phyloP scores from a whole-genome alignment of 2,329 filamentous ascomycete species.

The Magnaporthales sp. region DNA sequence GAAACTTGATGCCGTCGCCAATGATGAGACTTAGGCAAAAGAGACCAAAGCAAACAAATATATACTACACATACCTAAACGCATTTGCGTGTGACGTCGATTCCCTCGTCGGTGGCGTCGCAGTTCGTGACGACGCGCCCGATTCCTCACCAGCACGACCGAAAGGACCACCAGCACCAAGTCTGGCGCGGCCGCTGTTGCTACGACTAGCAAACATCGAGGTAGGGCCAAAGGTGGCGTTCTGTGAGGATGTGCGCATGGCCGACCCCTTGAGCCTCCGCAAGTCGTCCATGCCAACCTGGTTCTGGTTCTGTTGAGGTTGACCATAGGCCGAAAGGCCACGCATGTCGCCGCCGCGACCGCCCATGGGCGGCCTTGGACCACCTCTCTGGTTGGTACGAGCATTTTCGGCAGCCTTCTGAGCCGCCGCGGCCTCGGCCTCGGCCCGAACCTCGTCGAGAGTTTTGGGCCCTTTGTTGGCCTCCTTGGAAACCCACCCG shows the following conservation, averaged over 20 bases:
- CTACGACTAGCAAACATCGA: conserved; percentile 85
- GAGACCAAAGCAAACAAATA: neutral
- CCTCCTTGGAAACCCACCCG: conserved; percentile 80
- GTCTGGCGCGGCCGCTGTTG: conserved; percentile 78
- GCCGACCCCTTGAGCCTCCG: conserved; percentile 65
- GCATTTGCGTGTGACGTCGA: conserved; percentile 69
- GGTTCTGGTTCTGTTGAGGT: conserved; percentile 77
- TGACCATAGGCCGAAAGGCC: conserved; percentile 68
- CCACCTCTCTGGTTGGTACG: conserved; percentile 54
- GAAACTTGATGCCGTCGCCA: too few relatives aligned
- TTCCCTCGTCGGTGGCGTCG: conserved; percentile 63
- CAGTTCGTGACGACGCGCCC: conserved; percentile 77
- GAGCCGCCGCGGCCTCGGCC: conserved; percentile 66
- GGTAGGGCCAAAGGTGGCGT: conserved; percentile 66
- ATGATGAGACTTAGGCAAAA: too few relatives aligned
- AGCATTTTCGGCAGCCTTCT: conserved; percentile 69
- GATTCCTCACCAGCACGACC: conserved; percentile 75
- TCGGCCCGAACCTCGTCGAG: conserved; percentile 82
- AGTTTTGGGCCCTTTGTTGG: conserved; percentile 93
- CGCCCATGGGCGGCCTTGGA: conserved; percentile 54
- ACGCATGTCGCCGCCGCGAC: conserved; percentile 73
- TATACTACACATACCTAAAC: conserved; percentile 65
- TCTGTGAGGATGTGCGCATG: conserved; percentile 52
- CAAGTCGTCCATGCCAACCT: conserved; percentile 85
- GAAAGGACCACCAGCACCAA: conserved; percentile 59